A percentile compares a stretch with the other conserved stretches of the same genome.
These are phyloP conservation scores for Ophiocordyceps camponoti-floridani DNA, from an alignment of 2,329 filamentous ascomycete genomes.

Conservation along the genomic window DNA sequence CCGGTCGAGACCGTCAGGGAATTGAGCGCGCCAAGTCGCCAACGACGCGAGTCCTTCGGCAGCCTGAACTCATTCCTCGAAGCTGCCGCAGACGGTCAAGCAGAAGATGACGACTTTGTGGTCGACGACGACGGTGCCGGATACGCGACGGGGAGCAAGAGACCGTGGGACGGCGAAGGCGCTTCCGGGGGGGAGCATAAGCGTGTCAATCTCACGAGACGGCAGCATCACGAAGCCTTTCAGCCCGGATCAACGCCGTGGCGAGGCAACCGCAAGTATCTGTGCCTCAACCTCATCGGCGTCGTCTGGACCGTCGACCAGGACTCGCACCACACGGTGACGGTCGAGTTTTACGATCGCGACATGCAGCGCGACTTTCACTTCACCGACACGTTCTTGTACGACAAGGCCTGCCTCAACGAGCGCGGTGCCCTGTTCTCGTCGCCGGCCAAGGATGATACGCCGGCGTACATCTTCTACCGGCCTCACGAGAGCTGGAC, in stretches of 20 bases:
- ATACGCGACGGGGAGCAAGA: slow-evolving; percentile 45
- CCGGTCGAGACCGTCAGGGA: slow-evolving; percentile 33
- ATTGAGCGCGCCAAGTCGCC: slow-evolving; percentile 25
- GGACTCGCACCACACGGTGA: slow-evolving; percentile 82
- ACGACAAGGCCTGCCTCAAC: slow-evolving; percentile 87
- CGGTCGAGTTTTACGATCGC: slow-evolving; percentile 93
- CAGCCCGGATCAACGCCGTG: slow-evolving; percentile 92
- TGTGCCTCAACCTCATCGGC: slow-evolving; percentile 83
- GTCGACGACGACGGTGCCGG: slow-evolving; percentile 90
- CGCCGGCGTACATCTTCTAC: slow-evolving; percentile 77
- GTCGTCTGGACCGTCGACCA: slow-evolving; percentile 97
- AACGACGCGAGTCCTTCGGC: slow-evolving; percentile 47
- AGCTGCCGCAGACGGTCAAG: slow-evolving; percentile 24
- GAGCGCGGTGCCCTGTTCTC: slow-evolving; percentile 76
- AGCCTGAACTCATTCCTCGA: slow-evolving; percentile 72
- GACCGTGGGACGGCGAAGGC: slow-evolving; percentile 34
- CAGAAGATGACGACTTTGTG: slow-evolving; percentile 62
- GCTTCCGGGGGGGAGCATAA: slow-evolving; percentile 26
- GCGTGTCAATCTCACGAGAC: slow-evolving; percentile 30
- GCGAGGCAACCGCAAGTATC: slow-evolving; percentile 83
- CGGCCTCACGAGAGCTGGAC: slow-evolving; percentile 96
- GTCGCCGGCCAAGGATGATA: slow-evolving; percentile 48
- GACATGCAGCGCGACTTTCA: slow-evolving; percentile 88
- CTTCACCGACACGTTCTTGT: slow-evolving; percentile 89
- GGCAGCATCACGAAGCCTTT: slow-evolving; percentile 66